phyloP scores from a whole-genome alignment of 441 rosid species.

The Populus hybrid region DNA sequence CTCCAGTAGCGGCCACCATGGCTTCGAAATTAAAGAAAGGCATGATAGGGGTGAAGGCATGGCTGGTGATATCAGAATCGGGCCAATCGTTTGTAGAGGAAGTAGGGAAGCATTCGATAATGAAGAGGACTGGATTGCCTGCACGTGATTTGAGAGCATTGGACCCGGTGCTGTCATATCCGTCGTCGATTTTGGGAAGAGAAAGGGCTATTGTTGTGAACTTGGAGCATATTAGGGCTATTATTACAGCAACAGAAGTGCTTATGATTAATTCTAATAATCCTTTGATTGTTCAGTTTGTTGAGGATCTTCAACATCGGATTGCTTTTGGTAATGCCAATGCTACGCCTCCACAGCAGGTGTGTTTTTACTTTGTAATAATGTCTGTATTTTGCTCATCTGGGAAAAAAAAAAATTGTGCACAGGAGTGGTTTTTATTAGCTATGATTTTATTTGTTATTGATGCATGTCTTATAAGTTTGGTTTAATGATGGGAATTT shows the following conservation, averaged over 20 bases:
- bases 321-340: constrained; percentile 13
- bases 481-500: too few relatives aligned
- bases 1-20: not conserved
- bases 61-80: constrained; percentile 40
- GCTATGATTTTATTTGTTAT: too few relatives aligned
- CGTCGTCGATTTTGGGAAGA: constrained; percentile 50
- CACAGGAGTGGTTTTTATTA: not conserved
- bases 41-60: constrained; percentile 25
- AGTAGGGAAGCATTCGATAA: constrained; percentile 43
- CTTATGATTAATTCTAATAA: constrained; percentile 38
- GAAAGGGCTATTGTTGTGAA: constrained; percentile 52
- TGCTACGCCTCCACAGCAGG: not conserved
- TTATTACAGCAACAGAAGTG: constrained; percentile 47
- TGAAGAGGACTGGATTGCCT: constrained; percentile 53
- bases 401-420: not conserved
- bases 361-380: not conserved
- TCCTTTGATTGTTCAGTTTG: constrained; percentile 41
- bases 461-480: too few relatives aligned
- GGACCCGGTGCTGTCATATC: constrained; percentile 50
- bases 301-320: constrained; percentile 37
- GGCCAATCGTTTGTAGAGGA: constrained; percentile 37
- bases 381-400: not conserved
- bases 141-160: constrained; percentile 47
- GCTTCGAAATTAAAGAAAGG: not conserved
- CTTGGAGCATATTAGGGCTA: constrained; percentile 51